Evolutionary conservation across 495 filamentous ascomycete genomes (phyloP), one percentile per base, ranked within the genome.

Genomic region (Tetracladium marchalianum): DNA sequence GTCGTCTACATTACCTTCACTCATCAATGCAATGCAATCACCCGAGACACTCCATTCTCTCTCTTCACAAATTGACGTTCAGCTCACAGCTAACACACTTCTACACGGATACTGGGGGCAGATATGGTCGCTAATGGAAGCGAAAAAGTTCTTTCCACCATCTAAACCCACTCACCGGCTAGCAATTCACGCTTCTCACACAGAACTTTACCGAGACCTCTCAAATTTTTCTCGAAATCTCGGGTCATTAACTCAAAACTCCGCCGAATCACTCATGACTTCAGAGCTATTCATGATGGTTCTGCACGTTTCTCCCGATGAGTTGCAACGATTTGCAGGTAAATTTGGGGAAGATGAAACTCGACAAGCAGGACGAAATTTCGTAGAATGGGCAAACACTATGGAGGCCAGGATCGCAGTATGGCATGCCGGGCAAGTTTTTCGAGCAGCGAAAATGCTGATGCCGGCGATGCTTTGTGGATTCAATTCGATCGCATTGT

Each of bases 261-360:
- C n/a, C n/a, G n/a, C n/a, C n/a, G 42, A 37, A 22, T 12, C 46
- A 11, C 56, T 80, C 7, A 55, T 81, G 1, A 61, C 78, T n/a
- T 33, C 36, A 5, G 71, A 82, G 46, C 63, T 79, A 0, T 59
- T 79, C 1, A 64, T 74, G 5, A 73, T 82, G 68, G 70, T 78
- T 48, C 60, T 84, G 1, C 64, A 81, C 59, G 70, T 80, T 49
- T 76, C 76, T 0, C 65, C 82, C 0, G 78, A 80, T 36, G 78
- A 82, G 38, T 66, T 82, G 0, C 78, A 84, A 47, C 69, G 78
- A 1, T 79, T 82, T 44, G 73, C 76, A 0, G 77, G 77, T 0
- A 75, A 80, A 32, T 76, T 81, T 43, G 78, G 76, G 44, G 70
- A 77, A 41, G 72, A 80, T 41, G 76, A 80, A 51, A 73, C 76